These are phyloP conservation scores for Yueomyces sp. DNA, from an alignment of 805 yeast genomes.

Conservation along the genomic window DNA sequence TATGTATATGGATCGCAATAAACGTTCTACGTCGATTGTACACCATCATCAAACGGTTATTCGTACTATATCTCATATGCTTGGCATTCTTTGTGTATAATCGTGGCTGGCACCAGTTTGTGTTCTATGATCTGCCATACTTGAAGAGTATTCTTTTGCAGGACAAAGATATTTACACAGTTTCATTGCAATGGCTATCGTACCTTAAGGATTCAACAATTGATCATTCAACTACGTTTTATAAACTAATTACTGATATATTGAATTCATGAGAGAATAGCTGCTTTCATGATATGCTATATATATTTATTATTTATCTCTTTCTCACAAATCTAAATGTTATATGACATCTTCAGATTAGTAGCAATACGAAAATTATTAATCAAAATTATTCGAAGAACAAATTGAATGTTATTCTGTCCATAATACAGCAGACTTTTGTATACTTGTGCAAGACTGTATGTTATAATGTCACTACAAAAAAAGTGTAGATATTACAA, in stretches of 20 bases:
- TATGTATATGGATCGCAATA: slow-evolving; percentile 14
- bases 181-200: neutral
- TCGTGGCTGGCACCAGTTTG: slow-evolving; percentile 20
- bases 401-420: neutral
- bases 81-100: slow-evolving; percentile 18
- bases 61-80: slow-evolving; percentile 9
- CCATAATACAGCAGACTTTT: no score
- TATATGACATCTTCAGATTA: no score
- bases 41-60: slow-evolving; percentile 15
- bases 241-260: neutral
- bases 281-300: neutral
- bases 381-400: neutral
- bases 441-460: no score
- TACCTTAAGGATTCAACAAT: slow-evolving; percentile 1
- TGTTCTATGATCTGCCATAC: slow-evolving; percentile 12
- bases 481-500: no score
- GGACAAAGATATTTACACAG: slow-evolving; percentile 1
- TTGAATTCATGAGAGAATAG: neutral
- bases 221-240: neutral
- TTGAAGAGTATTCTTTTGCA: slow-evolving; percentile 1
- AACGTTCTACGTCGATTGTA: slow-evolving; percentile 20
- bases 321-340: no score
- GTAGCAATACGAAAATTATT: neutral
- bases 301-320: no score
- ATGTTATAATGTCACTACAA: no score